Evolutionary conservation across 2,329 filamentous ascomycete genomes (phyloP), one percentile per base, ranked within the genome.

Genomic region (Cordyceps javanica): DNA sequence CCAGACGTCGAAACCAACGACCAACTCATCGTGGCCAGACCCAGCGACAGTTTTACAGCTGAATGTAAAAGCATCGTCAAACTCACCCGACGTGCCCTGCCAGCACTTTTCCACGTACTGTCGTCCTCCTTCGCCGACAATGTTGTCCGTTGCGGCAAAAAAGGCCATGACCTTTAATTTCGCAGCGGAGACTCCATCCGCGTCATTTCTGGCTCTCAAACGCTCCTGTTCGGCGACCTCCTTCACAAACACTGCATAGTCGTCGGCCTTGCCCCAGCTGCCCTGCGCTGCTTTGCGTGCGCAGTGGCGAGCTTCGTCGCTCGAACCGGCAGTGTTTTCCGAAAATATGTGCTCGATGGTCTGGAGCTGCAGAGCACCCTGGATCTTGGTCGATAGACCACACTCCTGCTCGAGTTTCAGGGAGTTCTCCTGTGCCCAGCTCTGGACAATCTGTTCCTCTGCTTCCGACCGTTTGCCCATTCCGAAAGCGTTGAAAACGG

Each of bases 281-380:
- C 36, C 57, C 23, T 5, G 50, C 28, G 57, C 14, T 23, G 51
- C n/a, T 36, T 58, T 58, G 10, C 49, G 49, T 7, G 50, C 50
- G 28, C 57, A 58, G 44, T 48, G 42, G 21, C 50, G 57, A 14
- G 57, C 57, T 11, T 58, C 57, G 23, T 54, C 50, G 26, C 44
- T 58, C 7, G 57, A 58, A 3, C 57, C 57, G 4, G 25, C 19
- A 3, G 57, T 58, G 42, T 10, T 49, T 30, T 58, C 57, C 8
- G 57, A 46, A 14, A 58, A 58, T 21, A 58, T 54, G 57, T 49
- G 57, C 21, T 44, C 28, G 16, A 58, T 38, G 11, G 57, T 54
- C 57, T 54, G 42, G 2, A 41, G n/a, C 16, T 54, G 21, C 2
- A 58, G 49, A 3, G 57, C 57, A 25, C 34, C 50, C 34, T 54